A percentile compares a stretch with the other conserved stretches of the same genome.
These are phyloP conservation scores for Scenedesmus sp. DNA, from an alignment of 163 green algal genomes.

Conservation along the genomic window DNA sequence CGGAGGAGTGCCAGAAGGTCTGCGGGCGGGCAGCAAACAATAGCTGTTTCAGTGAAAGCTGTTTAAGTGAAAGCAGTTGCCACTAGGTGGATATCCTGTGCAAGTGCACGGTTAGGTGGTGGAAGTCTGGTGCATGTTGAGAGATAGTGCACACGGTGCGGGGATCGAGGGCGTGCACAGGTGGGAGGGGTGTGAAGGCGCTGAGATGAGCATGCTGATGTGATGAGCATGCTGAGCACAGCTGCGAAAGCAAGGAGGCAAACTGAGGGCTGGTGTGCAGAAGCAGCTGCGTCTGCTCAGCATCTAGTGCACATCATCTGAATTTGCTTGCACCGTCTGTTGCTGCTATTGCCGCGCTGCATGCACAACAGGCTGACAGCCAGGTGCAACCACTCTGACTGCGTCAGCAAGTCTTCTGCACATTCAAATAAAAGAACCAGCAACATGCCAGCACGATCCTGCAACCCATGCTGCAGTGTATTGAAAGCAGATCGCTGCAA, in stretches of 20 bases:
- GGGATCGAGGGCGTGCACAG: too few species aligned
- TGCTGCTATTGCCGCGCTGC: not conserved
- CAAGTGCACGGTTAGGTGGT: too few species aligned
- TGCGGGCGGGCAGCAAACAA: slow-evolving; percentile 56
- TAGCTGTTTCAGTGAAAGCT: not conserved
- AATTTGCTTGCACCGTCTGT: not conserved
- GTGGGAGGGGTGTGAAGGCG: too few species aligned
- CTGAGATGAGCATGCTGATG: not conserved
- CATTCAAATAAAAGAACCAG: not conserved
- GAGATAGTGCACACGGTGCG: too few species aligned
- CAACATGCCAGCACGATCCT: not conserved
- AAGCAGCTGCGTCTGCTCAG: not conserved
- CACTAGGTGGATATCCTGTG: not conserved
- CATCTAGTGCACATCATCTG: not conserved
- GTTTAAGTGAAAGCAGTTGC: not conserved
- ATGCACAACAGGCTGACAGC: not conserved
- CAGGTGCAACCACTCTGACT: too few species aligned
- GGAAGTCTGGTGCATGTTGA: too few species aligned
- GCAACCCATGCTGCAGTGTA: not conserved
- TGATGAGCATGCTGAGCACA: not conserved
- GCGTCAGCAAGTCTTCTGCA: not conserved
- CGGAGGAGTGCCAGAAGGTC: slow-evolving; percentile 97
- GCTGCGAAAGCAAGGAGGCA: not conserved
- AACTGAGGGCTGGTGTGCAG: not conserved
- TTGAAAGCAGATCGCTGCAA: not conserved